These are phyloP conservation scores for Venturia pyrina DNA, from an alignment of 2,329 filamentous ascomycete species.

Conservation along the genomic window DNA sequence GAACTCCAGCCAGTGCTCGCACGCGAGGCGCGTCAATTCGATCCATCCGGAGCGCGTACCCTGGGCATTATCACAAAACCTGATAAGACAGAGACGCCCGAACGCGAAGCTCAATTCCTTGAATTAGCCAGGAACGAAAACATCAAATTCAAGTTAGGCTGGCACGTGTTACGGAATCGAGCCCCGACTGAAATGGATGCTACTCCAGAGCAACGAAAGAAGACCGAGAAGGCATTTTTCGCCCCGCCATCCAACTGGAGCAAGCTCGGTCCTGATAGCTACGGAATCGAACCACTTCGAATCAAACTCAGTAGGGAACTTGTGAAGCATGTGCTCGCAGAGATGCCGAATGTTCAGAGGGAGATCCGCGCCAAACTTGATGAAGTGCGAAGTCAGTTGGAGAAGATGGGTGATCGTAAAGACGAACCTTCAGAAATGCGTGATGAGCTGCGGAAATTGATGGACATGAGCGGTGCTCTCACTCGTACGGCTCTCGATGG, in stretches of 20 bases:
- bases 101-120: conserved; percentile 17
- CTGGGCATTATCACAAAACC: conserved; percentile 37
- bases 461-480: conserved; percentile 10
- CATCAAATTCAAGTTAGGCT: conserved; percentile 23
- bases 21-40: conserved; percentile 17
- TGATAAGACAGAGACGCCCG: conserved; percentile 22
- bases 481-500: conserved; percentile 11
- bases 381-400: conserved; percentile 1
- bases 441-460: conserved; percentile 8
- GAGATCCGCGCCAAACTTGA: conserved; percentile 10
- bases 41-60: conserved; percentile 26
- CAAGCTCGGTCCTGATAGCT: conserved; percentile 1
- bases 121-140: conserved; percentile 25
- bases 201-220: conserved; percentile 19
- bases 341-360: conserved; percentile 12
- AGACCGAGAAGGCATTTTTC: conserved; percentile 17
- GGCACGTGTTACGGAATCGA: conserved; percentile 30
- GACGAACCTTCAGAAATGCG: conserved; percentile 10
- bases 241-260: not conserved
- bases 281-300: conserved; percentile 12
- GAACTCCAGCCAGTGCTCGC: conserved; percentile 29
- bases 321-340: conserved; percentile 10
- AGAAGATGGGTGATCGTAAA: conserved; percentile 10
- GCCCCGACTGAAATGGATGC: conserved; percentile 17
- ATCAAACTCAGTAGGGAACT: conserved; percentile 12